Evolutionary conservation across 176 grass and related monocot genomes (phyloP).

Genomic region (Themeda triandra): DNA sequence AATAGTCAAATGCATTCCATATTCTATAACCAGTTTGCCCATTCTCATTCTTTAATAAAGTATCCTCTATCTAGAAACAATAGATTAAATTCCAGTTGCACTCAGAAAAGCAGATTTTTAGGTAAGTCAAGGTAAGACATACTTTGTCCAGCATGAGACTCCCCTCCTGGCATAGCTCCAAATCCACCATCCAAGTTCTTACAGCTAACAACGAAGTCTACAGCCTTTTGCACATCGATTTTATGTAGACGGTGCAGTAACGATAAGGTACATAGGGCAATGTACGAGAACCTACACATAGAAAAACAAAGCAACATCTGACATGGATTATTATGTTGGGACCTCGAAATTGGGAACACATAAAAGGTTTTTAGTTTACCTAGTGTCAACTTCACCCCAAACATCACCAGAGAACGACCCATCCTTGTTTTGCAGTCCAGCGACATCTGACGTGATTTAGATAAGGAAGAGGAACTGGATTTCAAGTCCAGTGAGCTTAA

Average conservation of each 20-base stretch:
- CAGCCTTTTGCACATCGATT: slow-evolving; percentile 84
- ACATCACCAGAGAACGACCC: slow-evolving; percentile 97
- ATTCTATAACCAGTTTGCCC: background rate
- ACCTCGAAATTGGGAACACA: background rate
- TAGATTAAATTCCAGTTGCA: slow-evolving; percentile 16
- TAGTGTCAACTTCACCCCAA: slow-evolving; percentile 90
- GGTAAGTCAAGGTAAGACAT: slow-evolving; percentile 29
- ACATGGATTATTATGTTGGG: background rate
- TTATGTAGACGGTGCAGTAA: slow-evolving; percentile 63
- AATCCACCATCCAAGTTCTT: slow-evolving; percentile 98
- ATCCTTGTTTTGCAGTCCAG: slow-evolving; percentile 78
- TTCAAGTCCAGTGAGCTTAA: background rate
- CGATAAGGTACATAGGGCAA: slow-evolving; percentile 73
- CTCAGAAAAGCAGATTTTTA: background rate
- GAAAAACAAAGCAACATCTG: background rate
- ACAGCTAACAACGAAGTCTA: slow-evolving; percentile 85
- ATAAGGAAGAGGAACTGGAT: slow-evolving; percentile 33
- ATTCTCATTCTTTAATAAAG: background rate
- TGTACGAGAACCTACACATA: slow-evolving; percentile 88
- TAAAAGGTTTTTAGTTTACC: slow-evolving; percentile 32
- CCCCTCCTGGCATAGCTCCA: slow-evolving; percentile 75
- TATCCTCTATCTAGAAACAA: slow-evolving; percentile 13
- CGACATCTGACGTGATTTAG: slow-evolving; percentile 57
- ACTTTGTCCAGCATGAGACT: slow-evolving; percentile 96
- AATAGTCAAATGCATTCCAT: background rate